A percentile compares a stretch with the other conserved stretches of the same genome.
These are phyloP conservation scores for Sutorius australiensis DNA, from an alignment of 768 basidiomycete genomes.

Conservation along the genomic window DNA sequence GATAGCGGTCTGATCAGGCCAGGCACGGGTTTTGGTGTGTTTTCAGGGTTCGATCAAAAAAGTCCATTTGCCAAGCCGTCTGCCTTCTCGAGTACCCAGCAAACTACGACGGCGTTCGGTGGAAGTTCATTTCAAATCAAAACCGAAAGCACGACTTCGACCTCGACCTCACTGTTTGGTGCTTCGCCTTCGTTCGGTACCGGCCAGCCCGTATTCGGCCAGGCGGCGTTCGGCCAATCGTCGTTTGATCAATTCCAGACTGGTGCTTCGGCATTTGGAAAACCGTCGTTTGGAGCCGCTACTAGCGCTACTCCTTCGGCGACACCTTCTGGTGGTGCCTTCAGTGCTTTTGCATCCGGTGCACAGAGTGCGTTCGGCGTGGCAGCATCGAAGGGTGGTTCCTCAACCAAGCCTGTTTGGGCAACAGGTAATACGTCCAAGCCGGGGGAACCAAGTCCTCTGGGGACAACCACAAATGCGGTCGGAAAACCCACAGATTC, in stretches of 20 bases:
- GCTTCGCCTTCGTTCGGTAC: conserved; percentile 31
- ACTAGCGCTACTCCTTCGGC: conserved; percentile 9
- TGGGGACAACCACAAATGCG: neutral
- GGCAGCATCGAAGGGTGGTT: conserved; percentile 13
- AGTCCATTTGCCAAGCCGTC: conserved; percentile 24
- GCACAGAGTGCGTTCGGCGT: conserved; percentile 29
- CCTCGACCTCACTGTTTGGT: conserved; percentile 24
- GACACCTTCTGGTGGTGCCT: conserved; percentile 31
- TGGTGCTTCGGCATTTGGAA: conserved; percentile 19
- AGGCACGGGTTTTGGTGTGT: conserved; percentile 34
- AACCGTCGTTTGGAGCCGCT: conserved; percentile 17
- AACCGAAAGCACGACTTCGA: conserved; percentile 6
- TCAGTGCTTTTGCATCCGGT: conserved; percentile 33
- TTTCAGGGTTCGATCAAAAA: conserved; percentile 23
- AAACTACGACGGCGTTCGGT: conserved; percentile 15
- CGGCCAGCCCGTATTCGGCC: conserved; percentile 36
- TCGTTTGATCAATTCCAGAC: conserved; percentile 23
- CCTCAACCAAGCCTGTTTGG: conserved; percentile 25
- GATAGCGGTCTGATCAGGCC: conserved; percentile 29
- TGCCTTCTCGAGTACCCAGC: conserved; percentile 19
- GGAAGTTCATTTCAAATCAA: conserved; percentile 13
- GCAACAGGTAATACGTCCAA: conserved; percentile 8
- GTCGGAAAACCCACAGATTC: conserved; percentile 10
- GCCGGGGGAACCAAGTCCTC: conserved; percentile 5
- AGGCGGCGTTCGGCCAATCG: conserved; percentile 38